Conservation (phyloP, 106 monocot genomes). For the Acorus calamus region DNA sequence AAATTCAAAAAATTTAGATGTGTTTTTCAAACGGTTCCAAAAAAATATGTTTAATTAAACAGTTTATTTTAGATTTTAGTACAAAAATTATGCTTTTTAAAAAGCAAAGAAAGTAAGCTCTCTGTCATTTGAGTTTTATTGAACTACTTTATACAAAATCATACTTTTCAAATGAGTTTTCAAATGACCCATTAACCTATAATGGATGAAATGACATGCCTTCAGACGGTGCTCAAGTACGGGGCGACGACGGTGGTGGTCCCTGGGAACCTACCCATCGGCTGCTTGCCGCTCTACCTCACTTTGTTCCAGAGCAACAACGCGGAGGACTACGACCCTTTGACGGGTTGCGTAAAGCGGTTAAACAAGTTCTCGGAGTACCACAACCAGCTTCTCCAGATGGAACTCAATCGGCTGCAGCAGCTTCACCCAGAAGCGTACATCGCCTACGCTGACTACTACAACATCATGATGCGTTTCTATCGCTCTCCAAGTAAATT, state of each 20-base stretch:
- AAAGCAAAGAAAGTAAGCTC: too few species aligned
- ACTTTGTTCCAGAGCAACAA: slow-evolving; percentile 1
- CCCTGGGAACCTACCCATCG: slow-evolving; percentile 39
- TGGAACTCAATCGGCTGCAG: slow-evolving; percentile 14
- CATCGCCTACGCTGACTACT: slow-evolving; percentile 40
- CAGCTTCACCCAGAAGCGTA: slow-evolving; percentile 9
- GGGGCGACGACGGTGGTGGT: slow-evolving; percentile 32
- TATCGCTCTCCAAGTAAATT: slow-evolving; percentile 6
- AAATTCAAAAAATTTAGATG: not conserved
- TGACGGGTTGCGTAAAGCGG: slow-evolving; percentile 25
- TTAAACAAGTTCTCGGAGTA: slow-evolving; percentile 22
- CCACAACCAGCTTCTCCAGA: slow-evolving; percentile 17
- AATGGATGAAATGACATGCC: too few species aligned
- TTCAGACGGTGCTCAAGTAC: slow-evolving; percentile 13
- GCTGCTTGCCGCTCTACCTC: slow-evolving; percentile 19
- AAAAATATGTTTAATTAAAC: not conserved
- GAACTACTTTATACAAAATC: too few species aligned
- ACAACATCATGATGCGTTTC: slow-evolving; percentile 12
- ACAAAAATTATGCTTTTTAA: not conserved
- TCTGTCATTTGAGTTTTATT: too few species aligned
- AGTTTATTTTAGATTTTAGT: not conserved
- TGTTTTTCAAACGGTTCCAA: not conserved
- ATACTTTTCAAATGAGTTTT: too few species aligned
- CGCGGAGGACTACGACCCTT: slow-evolving; percentile 4
- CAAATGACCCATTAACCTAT: too few species aligned